Evolutionary conservation across 176 grass and related monocot species (phyloP), one percentile per base, ranked within the genome.

Genomic region (Triticum monococcum): DNA sequence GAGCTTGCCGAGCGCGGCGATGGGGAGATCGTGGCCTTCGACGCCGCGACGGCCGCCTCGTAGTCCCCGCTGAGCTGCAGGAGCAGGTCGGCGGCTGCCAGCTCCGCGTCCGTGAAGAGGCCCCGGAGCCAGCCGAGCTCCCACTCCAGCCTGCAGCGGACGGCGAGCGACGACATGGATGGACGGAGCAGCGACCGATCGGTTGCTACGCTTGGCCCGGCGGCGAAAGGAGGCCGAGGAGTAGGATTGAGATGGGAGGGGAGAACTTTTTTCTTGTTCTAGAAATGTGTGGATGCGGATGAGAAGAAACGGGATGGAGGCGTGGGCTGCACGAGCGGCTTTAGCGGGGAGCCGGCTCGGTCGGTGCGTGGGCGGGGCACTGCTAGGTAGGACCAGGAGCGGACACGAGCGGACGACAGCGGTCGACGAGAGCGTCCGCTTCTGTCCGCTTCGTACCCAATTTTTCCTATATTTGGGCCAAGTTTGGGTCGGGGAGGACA

Each of bases 11-110:
- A 94, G 59, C 83, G 89, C 57, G 36, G 87, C 36, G 89, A 85
- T 1, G 18, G 1, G 18, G 5, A 17, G 16, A 33, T 38, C 17
- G 9, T 22, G 17, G 78, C 50, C 14, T 2, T 6, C 0, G 81
- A 78, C 9, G 57, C 32, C 56, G 70, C 40, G 8, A 69, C 45
- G 2, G 20, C 68, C 24, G 2, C 89, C 1, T 6, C 13, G 54
- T 20, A 57, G 50, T 54, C 16, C 54, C 70, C 74, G 73, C 92
- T 88, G 46, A 97, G 90, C 56, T 92, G 92, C 60, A 97, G 81
- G 41, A 97, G 92, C 3, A 78, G 89, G 84, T 92, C 90, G 7
- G 88, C 90, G 43, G 87, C 90, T 18, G 76, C 92, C 48, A 97
- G 77, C 81, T 97, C 95, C 6, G 81, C 72, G 23, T 78, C 86